Evolutionary conservation across 2,329 filamentous ascomycete genomes (phyloP).

Genomic region (Fusarium anguioides): DNA sequence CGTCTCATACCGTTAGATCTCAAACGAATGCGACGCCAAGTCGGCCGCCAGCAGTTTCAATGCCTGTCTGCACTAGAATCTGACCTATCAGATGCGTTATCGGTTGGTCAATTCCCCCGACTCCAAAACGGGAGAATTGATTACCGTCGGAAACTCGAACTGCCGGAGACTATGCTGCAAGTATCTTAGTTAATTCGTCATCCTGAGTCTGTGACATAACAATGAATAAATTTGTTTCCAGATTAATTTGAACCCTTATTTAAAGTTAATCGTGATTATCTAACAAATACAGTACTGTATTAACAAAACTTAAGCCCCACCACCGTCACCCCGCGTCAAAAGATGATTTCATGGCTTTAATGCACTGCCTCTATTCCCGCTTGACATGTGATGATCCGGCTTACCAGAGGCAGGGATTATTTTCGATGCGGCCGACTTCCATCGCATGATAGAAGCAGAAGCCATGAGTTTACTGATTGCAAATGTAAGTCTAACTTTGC

Average conservation of each 20-base stretch:
- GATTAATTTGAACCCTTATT: background rate
- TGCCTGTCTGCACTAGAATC: background rate
- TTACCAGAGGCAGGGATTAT: no score
- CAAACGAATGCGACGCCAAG: slow-evolving; percentile 1
- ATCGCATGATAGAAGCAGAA: no score
- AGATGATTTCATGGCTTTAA: no score
- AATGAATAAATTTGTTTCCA: background rate
- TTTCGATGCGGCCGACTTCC: no score
- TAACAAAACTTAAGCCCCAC: no score
- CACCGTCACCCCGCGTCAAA: no score
- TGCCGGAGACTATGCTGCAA: slow-evolving; percentile 4
- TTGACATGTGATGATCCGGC: no score
- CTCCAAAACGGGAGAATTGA: slow-evolving; percentile 2
- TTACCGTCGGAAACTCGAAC: slow-evolving; percentile 15
- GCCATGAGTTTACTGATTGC: no score
- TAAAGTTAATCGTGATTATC: no score
- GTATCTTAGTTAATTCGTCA: background rate
- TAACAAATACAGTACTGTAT: no score
- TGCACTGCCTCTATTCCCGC: no score
- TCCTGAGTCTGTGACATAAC: background rate
- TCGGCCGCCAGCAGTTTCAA: slow-evolving; percentile 3
- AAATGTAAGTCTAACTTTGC: no score
- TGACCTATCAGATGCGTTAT: background rate
- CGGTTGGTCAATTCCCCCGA: slow-evolving; percentile 7
- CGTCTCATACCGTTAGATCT: background rate